A percentile compares a stretch with the other conserved stretches of the same genome.
These are phyloP conservation scores for Venturia asperata DNA, from an alignment of 2,329 filamentous ascomycete genomes.

Conservation along the genomic window DNA sequence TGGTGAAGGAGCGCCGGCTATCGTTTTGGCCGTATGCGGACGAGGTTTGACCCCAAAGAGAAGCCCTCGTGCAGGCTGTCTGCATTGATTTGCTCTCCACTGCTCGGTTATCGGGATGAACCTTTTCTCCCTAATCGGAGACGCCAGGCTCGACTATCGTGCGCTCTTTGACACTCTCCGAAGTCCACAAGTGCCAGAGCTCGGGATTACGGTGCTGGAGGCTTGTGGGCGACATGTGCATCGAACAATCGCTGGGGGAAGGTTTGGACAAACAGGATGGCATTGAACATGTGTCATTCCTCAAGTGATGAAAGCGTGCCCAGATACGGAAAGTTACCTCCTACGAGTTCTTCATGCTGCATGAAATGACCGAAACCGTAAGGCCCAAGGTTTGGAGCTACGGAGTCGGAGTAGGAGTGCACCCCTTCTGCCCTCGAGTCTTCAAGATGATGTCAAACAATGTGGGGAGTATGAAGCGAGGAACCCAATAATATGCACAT, in stretches of 20 bases:
- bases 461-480: background rate
- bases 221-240: background rate
- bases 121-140: background rate
- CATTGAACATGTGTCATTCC: background rate
- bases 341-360: background rate
- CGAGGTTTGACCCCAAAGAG: background rate
- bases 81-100: background rate
- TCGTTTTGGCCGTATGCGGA: background rate
- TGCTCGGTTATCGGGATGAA: background rate
- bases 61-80: background rate
- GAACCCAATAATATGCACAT: background rate
- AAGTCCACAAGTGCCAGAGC: background rate
- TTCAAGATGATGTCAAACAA: background rate
- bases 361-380: background rate
- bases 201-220: background rate
- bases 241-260: background rate
- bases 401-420: too few relatives aligned
- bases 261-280: background rate
- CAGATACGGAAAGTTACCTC: background rate
- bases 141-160: slow-evolving; percentile 8
- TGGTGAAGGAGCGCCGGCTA: background rate
- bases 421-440: background rate
- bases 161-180: background rate
- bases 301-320: background rate
- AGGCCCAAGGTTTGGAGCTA: background rate